Percentiles rank a stretch among this genome's conserved stretches.
phyloP scores from a whole-genome alignment of 108 stramenopile genomes.

The Seminavis robusta region DNA sequence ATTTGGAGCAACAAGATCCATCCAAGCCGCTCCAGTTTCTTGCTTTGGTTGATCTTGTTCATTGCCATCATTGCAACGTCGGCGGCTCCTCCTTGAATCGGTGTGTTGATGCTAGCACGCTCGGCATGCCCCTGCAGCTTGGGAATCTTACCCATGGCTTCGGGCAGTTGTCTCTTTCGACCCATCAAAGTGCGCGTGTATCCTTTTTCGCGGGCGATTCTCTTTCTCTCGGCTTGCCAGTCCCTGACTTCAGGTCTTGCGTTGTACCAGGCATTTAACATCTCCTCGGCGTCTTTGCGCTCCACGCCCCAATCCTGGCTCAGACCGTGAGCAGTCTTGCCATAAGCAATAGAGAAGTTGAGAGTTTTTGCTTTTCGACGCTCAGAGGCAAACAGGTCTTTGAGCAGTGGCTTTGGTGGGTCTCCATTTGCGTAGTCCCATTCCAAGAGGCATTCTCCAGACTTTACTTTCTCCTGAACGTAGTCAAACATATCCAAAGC shows the following conservation, averaged over 20 bases:
- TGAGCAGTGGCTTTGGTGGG: slow-evolving; percentile 92
- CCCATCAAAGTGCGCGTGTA: slow-evolving; percentile 95
- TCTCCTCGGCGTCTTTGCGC: slow-evolving; percentile 85
- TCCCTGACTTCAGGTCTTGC: slow-evolving; percentile 93
- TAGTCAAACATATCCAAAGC: slow-evolving; percentile 98
- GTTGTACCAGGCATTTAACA: slow-evolving; percentile 94
- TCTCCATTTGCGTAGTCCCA: slow-evolving; percentile 95
- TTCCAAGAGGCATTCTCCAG: slow-evolving; percentile 94
- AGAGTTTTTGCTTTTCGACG: slow-evolving; percentile 97
- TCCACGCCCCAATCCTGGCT: slow-evolving; percentile 96
- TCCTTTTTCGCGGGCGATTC: slow-evolving; percentile 58
- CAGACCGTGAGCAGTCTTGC: slow-evolving; percentile 97
- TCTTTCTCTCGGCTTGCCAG: slow-evolving; percentile 90
- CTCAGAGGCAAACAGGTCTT: slow-evolving; percentile 97
- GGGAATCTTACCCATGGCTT: slow-evolving; percentile 52
- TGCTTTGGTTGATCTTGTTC: slow-evolving; percentile 89
- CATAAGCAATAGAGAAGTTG: slow-evolving; percentile 99
- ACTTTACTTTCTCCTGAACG: slow-evolving; percentile 88
- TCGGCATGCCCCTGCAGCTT: slow-evolving; percentile 69
- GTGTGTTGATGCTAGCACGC: slow-evolving; percentile 98
- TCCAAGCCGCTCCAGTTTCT: slow-evolving; percentile 78
- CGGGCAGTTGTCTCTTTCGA: slow-evolving; percentile 88
- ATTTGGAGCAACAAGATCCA: slow-evolving; percentile 98
- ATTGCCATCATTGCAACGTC: slow-evolving; percentile 99
- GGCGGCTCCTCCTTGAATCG: slow-evolving; percentile 99